Evolutionary conservation across 768 basidiomycete genomes (phyloP), one percentile per base, ranked within the genome.

Genomic region (Neoboletus magnificus): DNA sequence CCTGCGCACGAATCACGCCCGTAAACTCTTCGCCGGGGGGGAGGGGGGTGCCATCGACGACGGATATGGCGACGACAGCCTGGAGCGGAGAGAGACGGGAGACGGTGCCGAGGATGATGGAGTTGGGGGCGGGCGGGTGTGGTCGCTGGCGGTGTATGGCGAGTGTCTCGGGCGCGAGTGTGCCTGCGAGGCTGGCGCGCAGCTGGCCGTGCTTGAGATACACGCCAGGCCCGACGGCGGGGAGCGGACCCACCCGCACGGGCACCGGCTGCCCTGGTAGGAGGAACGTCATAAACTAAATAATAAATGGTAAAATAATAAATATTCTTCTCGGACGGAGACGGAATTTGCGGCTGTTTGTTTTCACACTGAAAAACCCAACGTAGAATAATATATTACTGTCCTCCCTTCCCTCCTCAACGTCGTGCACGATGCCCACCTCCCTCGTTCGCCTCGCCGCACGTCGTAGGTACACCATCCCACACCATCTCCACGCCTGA

Each of bases 11-110:
- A 60, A 97, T 91, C 22, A 96, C 86, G 5, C 93, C 93, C 0
- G 81, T 85, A 62, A 94, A 96, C 62, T 96, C 93, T 68, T 95
- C 93, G 29, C 91, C 90, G 9, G 77, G 73, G 36, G 91, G 86
- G 45, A 94, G 76, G 2, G 92, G 91, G 15, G 89, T 77, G 16
- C 89, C 92, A 64, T 97, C 93, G 39, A 95, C 92, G 8, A 93
- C 87, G 23, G 85, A 82, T 60, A 97, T 93, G 3, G 90, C 85
- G 20, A 97, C 72, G 50, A 84, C 78, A 1, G 93, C 94, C 69
- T 95, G 91, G 56, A 84, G 70, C 1, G 93, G 91, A 0, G 91
- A 91, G 45, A 96, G 76, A 13, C 93, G 86, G 6, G 87, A 89
- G 30, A 97, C 80, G 29, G 83, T 83, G 27, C 93, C 94, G 36